These are phyloP conservation scores for Euptelea pleiosperma DNA, from an alignment of 164 flowering plant species.

Conservation along the genomic window DNA sequence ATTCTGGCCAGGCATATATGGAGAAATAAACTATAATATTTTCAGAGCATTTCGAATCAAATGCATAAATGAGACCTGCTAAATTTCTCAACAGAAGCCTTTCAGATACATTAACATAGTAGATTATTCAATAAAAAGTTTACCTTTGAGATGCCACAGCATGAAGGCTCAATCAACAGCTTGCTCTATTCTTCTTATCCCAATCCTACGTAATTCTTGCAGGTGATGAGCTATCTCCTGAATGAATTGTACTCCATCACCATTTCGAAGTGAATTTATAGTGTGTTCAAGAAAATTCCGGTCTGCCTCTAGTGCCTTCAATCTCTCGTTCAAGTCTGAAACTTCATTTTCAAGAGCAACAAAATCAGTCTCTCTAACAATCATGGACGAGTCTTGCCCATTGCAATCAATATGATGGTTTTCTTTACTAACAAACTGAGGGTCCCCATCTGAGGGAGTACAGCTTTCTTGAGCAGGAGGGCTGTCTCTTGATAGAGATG, in stretches of 20 bases:
- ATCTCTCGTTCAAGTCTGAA: constrained; percentile 38
- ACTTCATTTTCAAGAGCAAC: constrained; percentile 36
- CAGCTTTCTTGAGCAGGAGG: too few species aligned
- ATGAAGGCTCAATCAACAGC: constrained; percentile 23
- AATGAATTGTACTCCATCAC: constrained; percentile 56
- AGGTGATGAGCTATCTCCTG: constrained; percentile 65
- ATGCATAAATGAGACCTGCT: too few species aligned
- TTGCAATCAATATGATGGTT: constrained; percentile 10
- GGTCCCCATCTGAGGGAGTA: background rate
- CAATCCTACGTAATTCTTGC: constrained; percentile 46
- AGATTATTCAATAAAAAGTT: background rate
- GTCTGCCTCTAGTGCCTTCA: constrained; percentile 62
- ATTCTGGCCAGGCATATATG: too few species aligned
- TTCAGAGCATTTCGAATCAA: too few species aligned
- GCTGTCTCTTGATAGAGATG: constrained; percentile 9
- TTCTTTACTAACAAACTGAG: constrained; percentile 10
- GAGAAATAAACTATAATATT: too few species aligned
- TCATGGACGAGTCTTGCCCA: constrained; percentile 7
- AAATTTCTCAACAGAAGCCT: background rate
- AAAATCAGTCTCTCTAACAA: constrained; percentile 20
- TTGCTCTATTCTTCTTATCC: constrained; percentile 23
- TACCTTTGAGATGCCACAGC: constrained; percentile 15
- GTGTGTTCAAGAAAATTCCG: constrained; percentile 46
- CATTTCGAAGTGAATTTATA: constrained; percentile 44
- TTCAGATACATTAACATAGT: background rate